phyloP scores from a whole-genome alignment of 2,329 filamentous ascomycete genomes.

The Orbilia ellipsospora region DNA sequence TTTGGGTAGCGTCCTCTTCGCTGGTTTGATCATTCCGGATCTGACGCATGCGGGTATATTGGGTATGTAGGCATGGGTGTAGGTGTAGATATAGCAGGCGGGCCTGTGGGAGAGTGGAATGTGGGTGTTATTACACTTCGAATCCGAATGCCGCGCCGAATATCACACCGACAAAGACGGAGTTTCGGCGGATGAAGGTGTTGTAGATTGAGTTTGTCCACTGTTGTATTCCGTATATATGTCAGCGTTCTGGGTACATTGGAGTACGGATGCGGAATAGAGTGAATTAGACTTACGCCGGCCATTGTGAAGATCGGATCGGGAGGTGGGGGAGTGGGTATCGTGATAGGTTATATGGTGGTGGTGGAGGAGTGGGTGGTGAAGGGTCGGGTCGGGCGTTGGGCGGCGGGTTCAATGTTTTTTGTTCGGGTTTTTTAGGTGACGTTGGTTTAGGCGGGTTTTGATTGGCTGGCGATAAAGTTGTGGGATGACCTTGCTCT shows the following conservation, averaged over 20 bases:
- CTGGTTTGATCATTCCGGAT: no score
- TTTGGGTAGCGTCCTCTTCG: no score
- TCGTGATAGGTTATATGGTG: not conserved
- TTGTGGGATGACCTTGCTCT: not conserved
- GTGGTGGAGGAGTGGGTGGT: conserved; percentile 5
- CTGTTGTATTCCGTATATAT: conserved; percentile 27
- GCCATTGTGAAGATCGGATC: conserved; percentile 29
- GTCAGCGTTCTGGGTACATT: not conserved
- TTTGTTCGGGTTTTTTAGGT: conserved; percentile 2
- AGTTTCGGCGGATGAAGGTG: conserved; percentile 85
- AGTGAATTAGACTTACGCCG: conserved; percentile 13
- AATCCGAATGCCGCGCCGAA: conserved; percentile 90
- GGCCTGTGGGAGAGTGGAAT: conserved; percentile 9
- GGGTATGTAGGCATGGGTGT: not conserved
- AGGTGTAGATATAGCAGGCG: not conserved
- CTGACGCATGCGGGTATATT: no score
- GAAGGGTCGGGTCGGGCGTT: conserved; percentile 1
- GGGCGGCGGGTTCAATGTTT: conserved; percentile 21
- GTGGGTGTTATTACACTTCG: conserved; percentile 78
- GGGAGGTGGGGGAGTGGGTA: not conserved
- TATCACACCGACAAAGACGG: conserved; percentile 84
- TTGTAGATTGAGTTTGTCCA: conserved; percentile 66
- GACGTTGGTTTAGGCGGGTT: conserved; percentile 1
- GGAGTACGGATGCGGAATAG: not conserved
- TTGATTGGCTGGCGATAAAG: conserved; percentile 49